Conservation (phyloP, 192 early-diverging fungal species). For the Backusella luteola region DNA sequence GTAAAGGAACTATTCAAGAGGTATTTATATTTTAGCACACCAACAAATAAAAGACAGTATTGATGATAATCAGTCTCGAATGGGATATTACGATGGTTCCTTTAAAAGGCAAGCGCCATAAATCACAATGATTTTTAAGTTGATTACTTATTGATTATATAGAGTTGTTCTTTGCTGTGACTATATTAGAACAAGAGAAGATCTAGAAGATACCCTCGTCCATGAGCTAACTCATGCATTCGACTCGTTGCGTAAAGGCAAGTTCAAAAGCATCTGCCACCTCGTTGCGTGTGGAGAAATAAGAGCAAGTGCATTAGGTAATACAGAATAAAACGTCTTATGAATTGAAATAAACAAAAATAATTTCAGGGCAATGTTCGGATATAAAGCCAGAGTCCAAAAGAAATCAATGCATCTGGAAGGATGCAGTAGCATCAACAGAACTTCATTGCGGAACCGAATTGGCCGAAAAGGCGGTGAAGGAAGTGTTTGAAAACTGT, state of each 20-base stretch:
- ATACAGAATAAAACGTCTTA: neutral
- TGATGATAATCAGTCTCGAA: conserved; percentile 13
- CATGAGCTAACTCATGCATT: conserved; percentile 42
- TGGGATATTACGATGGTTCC: conserved; percentile 35
- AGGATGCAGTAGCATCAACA: conserved; percentile 35
- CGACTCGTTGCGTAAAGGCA: conserved; percentile 30
- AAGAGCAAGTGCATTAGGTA: conserved; percentile 32
- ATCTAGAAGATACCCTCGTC: conserved; percentile 32
- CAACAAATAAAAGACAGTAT: neutral
- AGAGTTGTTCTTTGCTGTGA: conserved; percentile 41
- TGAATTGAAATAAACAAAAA: neutral
- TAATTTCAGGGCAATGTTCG: conserved; percentile 29
- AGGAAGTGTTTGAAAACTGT: conserved; percentile 35
- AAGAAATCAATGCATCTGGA: conserved; percentile 23
- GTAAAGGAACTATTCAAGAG: conserved; percentile 30
- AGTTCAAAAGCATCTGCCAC: conserved; percentile 31
- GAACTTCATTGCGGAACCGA: conserved; percentile 22
- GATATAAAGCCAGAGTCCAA: conserved; percentile 18
- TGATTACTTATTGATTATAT: neutral
- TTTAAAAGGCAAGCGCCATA: conserved; percentile 29
- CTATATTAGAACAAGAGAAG: conserved; percentile 25
- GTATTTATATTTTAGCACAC: neutral
- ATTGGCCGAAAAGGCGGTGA: conserved; percentile 19
- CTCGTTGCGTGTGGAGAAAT: conserved; percentile 37
- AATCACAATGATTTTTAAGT: neutral